Percentiles rank a stretch among this genome's conserved stretches.
Conservation (phyloP, 495 filamentous ascomycete species). For the Astrothelium macrocarpum region DNA sequence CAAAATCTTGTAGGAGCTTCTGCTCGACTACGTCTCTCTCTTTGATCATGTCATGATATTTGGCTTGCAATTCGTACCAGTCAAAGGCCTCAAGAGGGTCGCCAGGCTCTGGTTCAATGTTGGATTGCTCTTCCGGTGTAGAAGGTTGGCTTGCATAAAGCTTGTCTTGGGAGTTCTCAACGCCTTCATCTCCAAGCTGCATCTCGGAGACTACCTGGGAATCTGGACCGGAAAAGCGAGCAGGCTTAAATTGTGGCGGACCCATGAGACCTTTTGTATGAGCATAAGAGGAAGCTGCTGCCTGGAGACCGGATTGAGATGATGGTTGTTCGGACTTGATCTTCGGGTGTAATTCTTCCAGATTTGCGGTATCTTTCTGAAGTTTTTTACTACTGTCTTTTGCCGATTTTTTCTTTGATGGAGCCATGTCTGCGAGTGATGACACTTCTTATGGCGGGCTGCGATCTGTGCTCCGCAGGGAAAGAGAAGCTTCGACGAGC, state of each 20-base stretch:
- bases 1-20: constrained; percentile 17
- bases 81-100: constrained; percentile 17
- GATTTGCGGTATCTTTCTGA: not conserved
- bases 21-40: constrained; percentile 13
- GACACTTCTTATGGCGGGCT: not conserved
- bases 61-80: constrained; percentile 15
- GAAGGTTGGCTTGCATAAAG: not conserved
- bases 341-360: not conserved
- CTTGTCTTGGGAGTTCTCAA: not conserved
- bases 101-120: constrained; percentile 7
- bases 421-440: not conserved
- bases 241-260: not conserved
- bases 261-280: not conserved
- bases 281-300: not conserved
- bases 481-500: not conserved
- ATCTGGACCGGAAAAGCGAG: not conserved
- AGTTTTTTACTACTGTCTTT: not conserved
- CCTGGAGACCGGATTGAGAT: not conserved
- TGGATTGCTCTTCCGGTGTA: not conserved
- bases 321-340: not conserved
- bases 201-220: not conserved
- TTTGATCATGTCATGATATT: constrained; percentile 18
- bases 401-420: not conserved
- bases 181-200: not conserved
- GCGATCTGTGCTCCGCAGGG: not conserved